A percentile compares a stretch with the other conserved stretches of the same genome.
phyloP scores from a whole-genome alignment of 1,139 yeast species.

The Pichia sp. region DNA sequence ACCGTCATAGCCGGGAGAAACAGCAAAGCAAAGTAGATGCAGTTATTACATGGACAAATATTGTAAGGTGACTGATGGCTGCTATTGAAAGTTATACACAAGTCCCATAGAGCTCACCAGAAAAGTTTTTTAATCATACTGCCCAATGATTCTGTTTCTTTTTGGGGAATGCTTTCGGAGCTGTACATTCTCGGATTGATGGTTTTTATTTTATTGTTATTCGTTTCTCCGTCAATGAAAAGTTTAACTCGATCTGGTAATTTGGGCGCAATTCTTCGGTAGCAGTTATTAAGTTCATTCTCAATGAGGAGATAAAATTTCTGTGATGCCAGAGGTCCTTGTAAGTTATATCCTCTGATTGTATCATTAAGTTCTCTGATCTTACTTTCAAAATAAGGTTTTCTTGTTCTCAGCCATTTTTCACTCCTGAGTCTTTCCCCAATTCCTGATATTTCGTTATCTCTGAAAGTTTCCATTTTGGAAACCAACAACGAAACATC shows the following conservation, averaged over 20 bases:
- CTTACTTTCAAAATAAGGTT: slow-evolving; percentile 34
- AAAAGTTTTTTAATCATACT: slow-evolving; percentile 9
- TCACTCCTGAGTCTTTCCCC: slow-evolving; percentile 15
- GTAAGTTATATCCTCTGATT: slow-evolving; percentile 68
- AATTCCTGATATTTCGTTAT: slow-evolving; percentile 7
- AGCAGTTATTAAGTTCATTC: slow-evolving; percentile 40
- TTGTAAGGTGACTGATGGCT: too few species aligned
- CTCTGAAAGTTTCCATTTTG: slow-evolving; percentile 14
- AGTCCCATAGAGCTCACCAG: not conserved
- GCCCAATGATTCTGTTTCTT: slow-evolving; percentile 22
- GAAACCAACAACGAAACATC: slow-evolving; percentile 9
- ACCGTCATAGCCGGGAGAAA: too few species aligned
- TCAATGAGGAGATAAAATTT: slow-evolving; percentile 50
- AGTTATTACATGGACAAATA: too few species aligned
- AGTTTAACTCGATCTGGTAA: slow-evolving; percentile 20
- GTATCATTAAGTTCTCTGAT: slow-evolving; percentile 45
- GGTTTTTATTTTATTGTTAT: not conserved
- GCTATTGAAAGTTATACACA: too few species aligned
- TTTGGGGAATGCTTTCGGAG: slow-evolving; percentile 10
- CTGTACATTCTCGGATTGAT: slow-evolving; percentile 7
- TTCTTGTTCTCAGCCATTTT: slow-evolving; percentile 34
- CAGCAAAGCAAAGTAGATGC: too few species aligned
- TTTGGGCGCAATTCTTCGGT: slow-evolving; percentile 24
- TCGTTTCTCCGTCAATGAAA: slow-evolving; percentile 1
- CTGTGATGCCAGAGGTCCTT: slow-evolving; percentile 72